These are phyloP conservation scores for Talaromyces sp. DNA, from an alignment of 2,329 filamentous ascomycete species.

Conservation along the genomic window DNA sequence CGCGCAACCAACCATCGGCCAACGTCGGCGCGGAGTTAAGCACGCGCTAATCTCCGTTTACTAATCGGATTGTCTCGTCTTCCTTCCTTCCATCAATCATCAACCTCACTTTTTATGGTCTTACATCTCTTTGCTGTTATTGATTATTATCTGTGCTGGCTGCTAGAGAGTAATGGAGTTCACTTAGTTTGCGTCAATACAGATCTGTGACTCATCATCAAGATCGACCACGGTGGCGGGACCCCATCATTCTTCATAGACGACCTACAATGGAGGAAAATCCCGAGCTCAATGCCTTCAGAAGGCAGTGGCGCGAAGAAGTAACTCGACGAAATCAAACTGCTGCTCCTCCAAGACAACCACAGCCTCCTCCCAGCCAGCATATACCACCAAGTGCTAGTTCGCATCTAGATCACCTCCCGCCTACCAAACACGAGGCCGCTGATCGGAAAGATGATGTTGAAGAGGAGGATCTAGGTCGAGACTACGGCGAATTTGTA, in stretches of 20 bases:
- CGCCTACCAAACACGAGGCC: slow-evolving; percentile 42
- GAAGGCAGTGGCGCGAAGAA: slow-evolving; percentile 81
- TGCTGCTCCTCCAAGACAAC: slow-evolving; percentile 16
- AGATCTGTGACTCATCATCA: slow-evolving; percentile 2
- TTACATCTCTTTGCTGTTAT: not conserved
- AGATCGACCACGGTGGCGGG: not conserved
- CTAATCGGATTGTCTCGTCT: slow-evolving; percentile 23
- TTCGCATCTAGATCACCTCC: slow-evolving; percentile 32
- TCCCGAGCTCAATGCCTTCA: slow-evolving; percentile 80
- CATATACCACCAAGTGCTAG: slow-evolving; percentile 7
- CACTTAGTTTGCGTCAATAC: not conserved
- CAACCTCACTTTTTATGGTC: not conserved
- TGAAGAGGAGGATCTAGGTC: slow-evolving; percentile 28
- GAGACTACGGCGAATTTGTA: slow-evolving; percentile 33
- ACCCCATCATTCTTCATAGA: not conserved
- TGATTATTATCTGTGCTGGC: not conserved
- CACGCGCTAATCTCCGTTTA: slow-evolving; percentile 9
- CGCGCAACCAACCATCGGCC: slow-evolving; percentile 1
- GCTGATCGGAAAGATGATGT: slow-evolving; percentile 41
- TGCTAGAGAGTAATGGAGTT: not conserved
- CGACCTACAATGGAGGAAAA: slow-evolving; percentile 45
- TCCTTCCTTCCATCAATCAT: slow-evolving; percentile 20
- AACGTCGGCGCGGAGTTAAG: slow-evolving; percentile 10
- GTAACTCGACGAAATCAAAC: slow-evolving; percentile 55
- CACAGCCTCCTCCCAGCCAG: slow-evolving; percentile 22